Percentiles rank a stretch among this genome's conserved stretches.
These are phyloP conservation scores for Pinus tabuliformis DNA, from an alignment of 75 land plant species.

Conservation along the genomic window DNA sequence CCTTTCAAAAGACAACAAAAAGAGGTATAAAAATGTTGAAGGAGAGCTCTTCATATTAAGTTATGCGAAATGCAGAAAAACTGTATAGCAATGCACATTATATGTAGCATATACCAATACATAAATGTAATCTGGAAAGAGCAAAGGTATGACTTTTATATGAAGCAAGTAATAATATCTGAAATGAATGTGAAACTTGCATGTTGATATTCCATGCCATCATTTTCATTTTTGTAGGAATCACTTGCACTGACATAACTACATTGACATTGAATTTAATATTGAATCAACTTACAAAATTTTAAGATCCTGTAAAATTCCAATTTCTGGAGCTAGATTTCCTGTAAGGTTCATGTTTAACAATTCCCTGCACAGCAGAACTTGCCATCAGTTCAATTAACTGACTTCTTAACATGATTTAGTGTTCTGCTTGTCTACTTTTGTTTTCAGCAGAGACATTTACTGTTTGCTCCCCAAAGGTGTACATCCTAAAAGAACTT, in stretches of 20 bases:
- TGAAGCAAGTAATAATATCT: background rate
- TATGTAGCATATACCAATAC: background rate
- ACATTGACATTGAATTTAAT: background rate
- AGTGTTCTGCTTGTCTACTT: too few species aligned
- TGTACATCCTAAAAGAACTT: too few species aligned
- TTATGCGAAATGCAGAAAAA: background rate
- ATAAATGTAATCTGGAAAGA: background rate
- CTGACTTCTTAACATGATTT: too few species aligned
- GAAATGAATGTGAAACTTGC: background rate
- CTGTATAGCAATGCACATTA: background rate
- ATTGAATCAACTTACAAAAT: conserved; percentile 48
- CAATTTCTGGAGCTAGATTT: conserved; percentile 64
- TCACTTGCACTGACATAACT: background rate
- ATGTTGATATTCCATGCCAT: background rate
- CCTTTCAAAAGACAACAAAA: conserved; percentile 26
- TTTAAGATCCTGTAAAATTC: conserved; percentile 40
- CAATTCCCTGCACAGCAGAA: conserved; percentile 38
- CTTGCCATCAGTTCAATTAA: too few species aligned
- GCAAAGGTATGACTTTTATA: background rate
- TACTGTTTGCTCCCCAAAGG: too few species aligned
- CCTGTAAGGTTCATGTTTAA: conserved; percentile 64
- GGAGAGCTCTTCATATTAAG: too few species aligned
- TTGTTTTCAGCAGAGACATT: too few species aligned
- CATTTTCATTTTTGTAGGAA: background rate
- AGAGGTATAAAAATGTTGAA: background rate